phyloP scores from a whole-genome alignment of 2,329 filamentous ascomycete species.

The Fusarium nygamai region DNA sequence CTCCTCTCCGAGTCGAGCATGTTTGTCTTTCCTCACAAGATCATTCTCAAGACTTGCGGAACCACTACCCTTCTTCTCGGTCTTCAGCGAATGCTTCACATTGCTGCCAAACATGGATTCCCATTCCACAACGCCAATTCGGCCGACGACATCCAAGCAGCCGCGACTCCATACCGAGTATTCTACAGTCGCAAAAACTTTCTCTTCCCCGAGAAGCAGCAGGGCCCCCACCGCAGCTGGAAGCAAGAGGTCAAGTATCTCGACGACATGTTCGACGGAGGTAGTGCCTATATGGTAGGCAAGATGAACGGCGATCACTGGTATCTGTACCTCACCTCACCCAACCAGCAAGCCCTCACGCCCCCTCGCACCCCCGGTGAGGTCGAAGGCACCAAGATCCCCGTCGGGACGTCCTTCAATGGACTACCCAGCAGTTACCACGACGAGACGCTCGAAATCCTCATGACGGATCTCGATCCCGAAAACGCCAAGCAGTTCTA shows the following conservation, averaged over 20 bases:
- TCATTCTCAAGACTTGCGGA: slow-evolving; percentile 98
- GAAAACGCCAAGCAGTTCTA: slow-evolving; percentile 78
- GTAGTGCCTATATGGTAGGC: slow-evolving; percentile 98
- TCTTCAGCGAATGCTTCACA: slow-evolving; percentile 89
- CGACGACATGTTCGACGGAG: slow-evolving; percentile 89
- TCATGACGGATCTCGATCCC: slow-evolving; percentile 77
- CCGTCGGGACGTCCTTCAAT: slow-evolving; percentile 55
- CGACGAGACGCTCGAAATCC: slow-evolving; percentile 81
- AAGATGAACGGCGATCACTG: slow-evolving; percentile 99
- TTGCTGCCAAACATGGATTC: slow-evolving; percentile 90
- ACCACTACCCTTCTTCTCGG: slow-evolving; percentile 94
- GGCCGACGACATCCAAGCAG: slow-evolving; percentile 73
- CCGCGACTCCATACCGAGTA: slow-evolving; percentile 90
- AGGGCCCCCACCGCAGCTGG: slow-evolving; percentile 96
- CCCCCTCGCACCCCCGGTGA: slow-evolving; percentile 81
- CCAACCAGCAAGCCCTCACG: slow-evolving; percentile 78
- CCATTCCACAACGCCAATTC: slow-evolving; percentile 77
- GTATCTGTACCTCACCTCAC: slow-evolving; percentile 97
- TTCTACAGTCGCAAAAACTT: slow-evolving; percentile 99
- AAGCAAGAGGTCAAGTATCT: slow-evolving; percentile 93
- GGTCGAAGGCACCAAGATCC: slow-evolving; percentile 61
- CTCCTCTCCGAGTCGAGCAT: slow-evolving; percentile 98
- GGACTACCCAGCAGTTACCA: slow-evolving; percentile 60
- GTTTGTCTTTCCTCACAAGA: slow-evolving; percentile 99
- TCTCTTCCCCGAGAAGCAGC: slow-evolving; percentile 92